Evolutionary conservation across 768 basidiomycete genomes (phyloP), one percentile per base, ranked within the genome.

Genomic region (Amanita molliuscula): DNA sequence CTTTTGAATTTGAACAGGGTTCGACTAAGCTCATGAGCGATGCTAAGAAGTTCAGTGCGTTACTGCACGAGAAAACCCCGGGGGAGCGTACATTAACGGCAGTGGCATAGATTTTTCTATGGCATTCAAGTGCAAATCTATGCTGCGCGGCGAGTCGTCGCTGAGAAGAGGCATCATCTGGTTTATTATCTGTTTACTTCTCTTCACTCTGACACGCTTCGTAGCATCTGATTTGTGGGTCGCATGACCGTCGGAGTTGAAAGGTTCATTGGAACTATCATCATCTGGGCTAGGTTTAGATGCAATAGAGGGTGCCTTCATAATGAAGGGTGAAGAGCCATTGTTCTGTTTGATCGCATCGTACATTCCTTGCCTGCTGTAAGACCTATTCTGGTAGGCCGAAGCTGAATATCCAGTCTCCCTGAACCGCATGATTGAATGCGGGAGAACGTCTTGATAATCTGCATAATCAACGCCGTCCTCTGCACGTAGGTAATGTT

Each of bases 401-500:
- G 41, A 50, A 23, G 69, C 67, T 58, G 66, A 67, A 58, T 67
- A 72, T 3, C 69, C 72, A 7, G 62, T 53, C 50, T 72, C 73
- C 35, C 72, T 72, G 48, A 68, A 72, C 8, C 74, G 73, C 36
- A 67, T 62, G 52, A 88, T 81, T 13, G 74, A 75, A 3, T 72
- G 58, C 0, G 90, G 89, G 16, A 93, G 65, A 48, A 92, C 69
- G 9, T 75, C 81, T 0, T 59, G 62, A 56, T 84, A 82, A 64
- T 92, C 89, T 2, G 74, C 69, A 59, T 79, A 81, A 20, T 82
- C 71, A 7, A 79, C 63, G 2, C 91, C 88, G 59, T 88, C 88
- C 56, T 91, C 85, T 44, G 81, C 87, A 38, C 90, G 86, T 44
- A 93, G 74, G 62, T 93, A 91, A 62, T 95, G 74, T 46, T 93